Conservation (phyloP, 306 rosid genomes). For the Pachyrhizus erosus region DNA sequence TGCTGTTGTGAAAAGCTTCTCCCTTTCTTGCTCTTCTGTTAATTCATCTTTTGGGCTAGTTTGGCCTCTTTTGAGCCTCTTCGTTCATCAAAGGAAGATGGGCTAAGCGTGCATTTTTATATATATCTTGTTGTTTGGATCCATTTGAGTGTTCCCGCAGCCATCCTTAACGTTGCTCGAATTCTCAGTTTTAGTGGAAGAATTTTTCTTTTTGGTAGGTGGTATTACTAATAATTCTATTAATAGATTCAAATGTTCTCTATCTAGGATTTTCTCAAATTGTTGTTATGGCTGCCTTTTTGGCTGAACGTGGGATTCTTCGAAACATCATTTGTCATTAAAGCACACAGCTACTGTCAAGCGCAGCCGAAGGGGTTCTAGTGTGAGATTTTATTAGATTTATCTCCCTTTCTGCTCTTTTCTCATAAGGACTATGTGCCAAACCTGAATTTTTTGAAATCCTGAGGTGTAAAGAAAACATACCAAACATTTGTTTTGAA, state of each 20-base stretch:
- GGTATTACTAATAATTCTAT: slow-evolving; percentile 18
- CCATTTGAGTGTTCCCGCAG: slow-evolving; percentile 35
- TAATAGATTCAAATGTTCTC: slow-evolving; percentile 36
- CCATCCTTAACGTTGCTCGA: slow-evolving; percentile 35
- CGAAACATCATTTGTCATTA: slow-evolving; percentile 22
- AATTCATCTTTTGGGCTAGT: slow-evolving; percentile 41
- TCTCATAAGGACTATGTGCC: not conserved
- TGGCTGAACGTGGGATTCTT: slow-evolving; percentile 19
- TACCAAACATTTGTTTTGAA: slow-evolving; percentile 1
- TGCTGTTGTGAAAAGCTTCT: slow-evolving; percentile 36
- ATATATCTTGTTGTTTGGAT: slow-evolving; percentile 31
- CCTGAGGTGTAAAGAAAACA: not conserved
- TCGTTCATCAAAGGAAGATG: slow-evolving; percentile 33
- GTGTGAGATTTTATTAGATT: slow-evolving; percentile 30
- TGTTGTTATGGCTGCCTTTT: slow-evolving; percentile 19
- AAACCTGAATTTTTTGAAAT: slow-evolving; percentile 26
- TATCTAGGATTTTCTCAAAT: slow-evolving; percentile 37
- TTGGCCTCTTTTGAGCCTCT: slow-evolving; percentile 37
- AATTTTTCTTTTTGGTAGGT: slow-evolving; percentile 22
- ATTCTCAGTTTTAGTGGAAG: slow-evolving; percentile 40
- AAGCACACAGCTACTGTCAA: slow-evolving; percentile 7
- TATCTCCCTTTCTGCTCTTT: not conserved
- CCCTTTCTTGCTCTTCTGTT: slow-evolving; percentile 39
- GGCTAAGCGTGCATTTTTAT: slow-evolving; percentile 30
- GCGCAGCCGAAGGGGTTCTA: slow-evolving; percentile 8